Evolutionary conservation across 1,284 basidiomycete species (phyloP).

Genomic region (Ganoderma lingzhi): DNA sequence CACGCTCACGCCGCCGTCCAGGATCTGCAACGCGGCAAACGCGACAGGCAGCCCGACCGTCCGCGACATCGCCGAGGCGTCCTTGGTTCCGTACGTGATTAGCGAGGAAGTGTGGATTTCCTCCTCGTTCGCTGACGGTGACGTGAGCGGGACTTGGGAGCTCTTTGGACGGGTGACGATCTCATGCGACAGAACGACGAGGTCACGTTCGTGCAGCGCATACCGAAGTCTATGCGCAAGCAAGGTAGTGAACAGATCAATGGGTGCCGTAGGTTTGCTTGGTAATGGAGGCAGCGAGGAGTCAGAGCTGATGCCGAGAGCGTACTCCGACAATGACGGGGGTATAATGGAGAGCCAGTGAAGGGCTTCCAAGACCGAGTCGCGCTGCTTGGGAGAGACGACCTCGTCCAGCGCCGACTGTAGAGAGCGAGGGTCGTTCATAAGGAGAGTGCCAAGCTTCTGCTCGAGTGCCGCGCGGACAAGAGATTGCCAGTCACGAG

Average conservation of each 20-base stretch:
- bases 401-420: conserved; percentile 50
- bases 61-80: conserved; percentile 85
- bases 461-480: conserved; percentile 46
- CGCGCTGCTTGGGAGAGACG: conserved; percentile 44
- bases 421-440: conserved; percentile 45
- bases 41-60: conserved; percentile 71
- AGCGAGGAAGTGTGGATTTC: conserved; percentile 82
- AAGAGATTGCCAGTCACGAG: conserved; percentile 55
- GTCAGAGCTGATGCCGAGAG: conserved; percentile 10
- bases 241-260: conserved; percentile 83
- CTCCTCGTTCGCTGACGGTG: conserved; percentile 48
- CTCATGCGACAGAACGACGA: conserved; percentile 90
- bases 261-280: conserved; percentile 57
- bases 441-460: conserved; percentile 40
- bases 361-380: conserved; percentile 59
- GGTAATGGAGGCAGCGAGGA: conserved; percentile 54
- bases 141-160: conserved; percentile 9
- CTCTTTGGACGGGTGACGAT: conserved; percentile 56
- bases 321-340: conserved; percentile 23
- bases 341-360: conserved; percentile 63
- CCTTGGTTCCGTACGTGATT: conserved; percentile 72
- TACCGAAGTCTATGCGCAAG: conserved; percentile 84
- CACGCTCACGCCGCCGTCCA: conserved; percentile 66
- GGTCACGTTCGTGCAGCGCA: conserved; percentile 78
- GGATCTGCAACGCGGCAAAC: conserved; percentile 36